Conservation (phyloP, 257 asterid species). For the Anisodus tanguticus region DNA sequence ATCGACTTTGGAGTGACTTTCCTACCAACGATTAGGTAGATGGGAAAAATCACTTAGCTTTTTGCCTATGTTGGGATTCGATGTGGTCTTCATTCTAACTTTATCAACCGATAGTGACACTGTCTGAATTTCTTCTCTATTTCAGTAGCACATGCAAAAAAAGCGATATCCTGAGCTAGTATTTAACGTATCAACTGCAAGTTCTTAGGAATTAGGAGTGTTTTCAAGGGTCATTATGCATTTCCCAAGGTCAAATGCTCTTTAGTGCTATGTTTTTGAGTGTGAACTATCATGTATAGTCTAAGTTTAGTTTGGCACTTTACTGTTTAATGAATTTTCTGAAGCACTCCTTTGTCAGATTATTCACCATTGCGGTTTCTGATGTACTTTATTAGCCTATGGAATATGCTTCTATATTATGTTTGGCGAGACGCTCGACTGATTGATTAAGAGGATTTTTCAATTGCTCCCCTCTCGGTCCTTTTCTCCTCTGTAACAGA, state of each 20-base stretch:
- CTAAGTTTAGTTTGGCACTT: not conserved
- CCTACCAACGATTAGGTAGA: constrained; percentile 17
- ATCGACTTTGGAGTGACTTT: not conserved
- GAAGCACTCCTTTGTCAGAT: constrained; percentile 15
- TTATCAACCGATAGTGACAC: not conserved
- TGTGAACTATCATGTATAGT: not conserved
- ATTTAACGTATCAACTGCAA: constrained; percentile 2
- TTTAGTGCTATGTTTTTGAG: not conserved
- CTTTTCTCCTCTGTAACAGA: not conserved
- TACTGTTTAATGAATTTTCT: constrained; percentile 6
- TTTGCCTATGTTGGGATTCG: not conserved
- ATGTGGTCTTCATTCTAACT: constrained; percentile 1
- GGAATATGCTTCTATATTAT: not conserved
- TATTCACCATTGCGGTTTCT: constrained; percentile 11
- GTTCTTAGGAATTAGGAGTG: not conserved
- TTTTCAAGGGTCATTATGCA: not conserved
- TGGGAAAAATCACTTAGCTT: not conserved
- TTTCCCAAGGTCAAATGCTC: not conserved
- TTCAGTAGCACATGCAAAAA: not conserved
- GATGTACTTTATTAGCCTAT: not conserved
- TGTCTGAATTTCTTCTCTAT: not conserved
- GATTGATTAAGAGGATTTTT: constrained; percentile 1
- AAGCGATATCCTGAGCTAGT: not conserved
- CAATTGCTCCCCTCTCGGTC: constrained; percentile 5
- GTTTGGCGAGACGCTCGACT: not conserved